phyloP scores from a whole-genome alignment of 2,329 filamentous ascomycete genomes.

The Diplodia intermedia region DNA sequence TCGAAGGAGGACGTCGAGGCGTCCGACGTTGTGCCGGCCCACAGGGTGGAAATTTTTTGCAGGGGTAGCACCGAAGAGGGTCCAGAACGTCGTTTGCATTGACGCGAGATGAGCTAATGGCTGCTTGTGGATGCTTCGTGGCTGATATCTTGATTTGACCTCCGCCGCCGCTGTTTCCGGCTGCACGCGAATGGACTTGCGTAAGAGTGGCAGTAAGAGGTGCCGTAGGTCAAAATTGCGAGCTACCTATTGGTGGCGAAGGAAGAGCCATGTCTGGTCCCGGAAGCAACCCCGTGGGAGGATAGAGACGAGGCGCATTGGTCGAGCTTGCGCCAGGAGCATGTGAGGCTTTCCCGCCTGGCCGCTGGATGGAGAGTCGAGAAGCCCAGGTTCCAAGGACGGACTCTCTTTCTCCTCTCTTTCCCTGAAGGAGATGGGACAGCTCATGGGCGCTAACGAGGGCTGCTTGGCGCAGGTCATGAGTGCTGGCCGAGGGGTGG shows the following conservation, averaged over 20 bases:
- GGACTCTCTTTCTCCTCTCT: too few species aligned
- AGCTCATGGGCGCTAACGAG: too few species aligned
- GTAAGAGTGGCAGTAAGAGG: background rate
- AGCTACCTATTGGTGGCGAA: background rate
- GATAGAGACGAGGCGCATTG: too few species aligned
- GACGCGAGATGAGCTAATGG: background rate
- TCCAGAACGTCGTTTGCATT: conserved; percentile 2
- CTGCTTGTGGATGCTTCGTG: background rate
- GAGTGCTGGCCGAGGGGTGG: background rate
- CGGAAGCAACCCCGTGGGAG: too few species aligned
- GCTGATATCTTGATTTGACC: background rate
- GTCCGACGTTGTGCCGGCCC: conserved; percentile 7
- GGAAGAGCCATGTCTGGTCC: too few species aligned
- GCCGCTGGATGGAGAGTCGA: too few species aligned
- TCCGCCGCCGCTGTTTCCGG: background rate
- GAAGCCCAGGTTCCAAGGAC: too few species aligned
- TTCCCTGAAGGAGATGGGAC: too few species aligned
- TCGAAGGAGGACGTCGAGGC: background rate
- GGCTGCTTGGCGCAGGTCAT: conserved; percentile 8
- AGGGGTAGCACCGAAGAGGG: conserved; percentile 2
- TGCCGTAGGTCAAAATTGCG: background rate
- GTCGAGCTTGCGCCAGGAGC: too few species aligned
- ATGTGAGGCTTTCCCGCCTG: too few species aligned
- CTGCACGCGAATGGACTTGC: background rate
- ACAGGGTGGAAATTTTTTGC: conserved; percentile 9